phyloP scores from a whole-genome alignment of 208 protist species.

The Strigomonas culicis region DNA sequence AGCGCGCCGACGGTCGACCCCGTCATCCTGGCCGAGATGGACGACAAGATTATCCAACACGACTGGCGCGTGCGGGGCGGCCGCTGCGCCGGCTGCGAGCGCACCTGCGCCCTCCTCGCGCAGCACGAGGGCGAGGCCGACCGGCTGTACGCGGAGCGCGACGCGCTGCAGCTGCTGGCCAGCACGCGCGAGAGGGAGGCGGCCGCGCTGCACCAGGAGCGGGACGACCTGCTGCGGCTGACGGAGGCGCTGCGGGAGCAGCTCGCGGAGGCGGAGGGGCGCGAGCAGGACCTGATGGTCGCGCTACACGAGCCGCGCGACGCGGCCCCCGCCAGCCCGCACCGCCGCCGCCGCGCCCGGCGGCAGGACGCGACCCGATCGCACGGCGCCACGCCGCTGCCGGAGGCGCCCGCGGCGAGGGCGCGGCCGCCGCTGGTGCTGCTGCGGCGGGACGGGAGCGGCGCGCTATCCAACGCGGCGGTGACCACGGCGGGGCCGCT shows the following conservation, averaged over 20 bases:
- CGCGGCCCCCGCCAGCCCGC: too few relatives aligned
- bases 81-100: slow-evolving; percentile 23
- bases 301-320: too few relatives aligned
- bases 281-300: too few relatives aligned
- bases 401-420: too few relatives aligned
- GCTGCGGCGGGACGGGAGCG: neutral
- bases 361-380: too few relatives aligned
- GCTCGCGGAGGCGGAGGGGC: slow-evolving; percentile 4
- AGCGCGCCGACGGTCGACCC: slow-evolving; percentile 20
- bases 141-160: neutral
- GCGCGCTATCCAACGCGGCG: neutral
- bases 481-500: slow-evolving; percentile 23
- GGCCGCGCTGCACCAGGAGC: neutral
- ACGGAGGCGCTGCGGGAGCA: too few relatives aligned
- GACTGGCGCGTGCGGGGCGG: slow-evolving; percentile 12
- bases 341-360: too few relatives aligned
- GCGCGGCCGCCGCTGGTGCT: neutral
- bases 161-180: slow-evolving; percentile 1
- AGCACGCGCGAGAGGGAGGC: too few relatives aligned
- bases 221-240: neutral
- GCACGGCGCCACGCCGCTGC: too few relatives aligned
- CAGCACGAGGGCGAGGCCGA: slow-evolving; percentile 15
- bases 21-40: slow-evolving; percentile 17
- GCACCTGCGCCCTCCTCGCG: slow-evolving; percentile 5
- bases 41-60: slow-evolving; percentile 25